Conservation (phyloP, 306 rosid species). For the Geum urbanum region DNA sequence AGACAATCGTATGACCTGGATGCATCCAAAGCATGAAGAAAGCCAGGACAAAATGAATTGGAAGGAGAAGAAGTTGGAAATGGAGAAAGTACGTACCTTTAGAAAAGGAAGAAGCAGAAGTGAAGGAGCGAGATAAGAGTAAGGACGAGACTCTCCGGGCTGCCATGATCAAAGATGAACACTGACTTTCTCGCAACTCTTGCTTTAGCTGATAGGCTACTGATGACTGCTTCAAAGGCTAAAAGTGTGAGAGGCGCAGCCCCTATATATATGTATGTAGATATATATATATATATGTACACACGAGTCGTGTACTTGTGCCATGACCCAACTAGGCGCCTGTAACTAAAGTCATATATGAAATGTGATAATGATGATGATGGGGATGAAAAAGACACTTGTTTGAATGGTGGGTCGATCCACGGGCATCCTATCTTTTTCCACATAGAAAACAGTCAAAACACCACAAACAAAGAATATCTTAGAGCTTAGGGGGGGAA, state of each 20-base stretch:
- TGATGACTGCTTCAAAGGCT: neutral
- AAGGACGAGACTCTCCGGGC: conserved; percentile 41
- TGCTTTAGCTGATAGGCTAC: neutral
- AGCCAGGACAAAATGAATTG: neutral
- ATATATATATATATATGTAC: too few species aligned
- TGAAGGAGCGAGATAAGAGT: conserved; percentile 46
- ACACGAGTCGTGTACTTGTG: too few species aligned
- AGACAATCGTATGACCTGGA: neutral
- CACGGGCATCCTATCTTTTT: too few species aligned
- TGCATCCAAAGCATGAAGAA: neutral
- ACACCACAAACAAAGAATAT: too few species aligned
- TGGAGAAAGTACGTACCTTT: conserved; percentile 34
- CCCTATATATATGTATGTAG: neutral
- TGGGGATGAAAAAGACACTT: too few species aligned
- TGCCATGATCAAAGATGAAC: conserved; percentile 39
- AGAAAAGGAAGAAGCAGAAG: conserved; percentile 40
- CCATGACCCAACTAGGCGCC: too few species aligned
- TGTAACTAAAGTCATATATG: too few species aligned
- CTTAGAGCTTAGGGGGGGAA: too few species aligned
- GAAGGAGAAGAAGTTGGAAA: neutral
- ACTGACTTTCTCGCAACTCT: neutral
- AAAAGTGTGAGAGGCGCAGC: neutral
- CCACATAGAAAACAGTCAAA: too few species aligned
- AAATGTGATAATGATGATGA: too few species aligned
- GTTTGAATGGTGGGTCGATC: too few species aligned